Evolutionary conservation across 495 filamentous ascomycete species (phyloP).

Genomic region (Recurvomyces mirabilis): DNA sequence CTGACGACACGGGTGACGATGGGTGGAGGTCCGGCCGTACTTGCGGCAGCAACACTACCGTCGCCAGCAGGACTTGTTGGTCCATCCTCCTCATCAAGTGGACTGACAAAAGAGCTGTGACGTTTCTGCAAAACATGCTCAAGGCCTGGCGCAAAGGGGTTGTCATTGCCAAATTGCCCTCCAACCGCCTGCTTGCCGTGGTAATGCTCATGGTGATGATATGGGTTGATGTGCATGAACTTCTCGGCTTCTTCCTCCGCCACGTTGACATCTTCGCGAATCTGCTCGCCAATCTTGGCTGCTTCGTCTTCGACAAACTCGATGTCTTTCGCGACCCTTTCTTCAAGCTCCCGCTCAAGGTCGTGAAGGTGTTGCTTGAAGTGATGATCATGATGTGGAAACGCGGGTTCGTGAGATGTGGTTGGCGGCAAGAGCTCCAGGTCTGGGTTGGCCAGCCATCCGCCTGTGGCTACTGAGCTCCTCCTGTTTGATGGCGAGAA

Average conservation of each 20-base stretch:
- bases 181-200: not conserved
- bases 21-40: too few relatives aligned
- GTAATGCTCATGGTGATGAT: not conserved
- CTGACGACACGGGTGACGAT: not conserved
- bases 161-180: constrained; percentile 3
- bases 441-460: constrained; percentile 23
- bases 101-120: not conserved
- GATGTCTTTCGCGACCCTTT: constrained; percentile 1
- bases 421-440: constrained; percentile 22
- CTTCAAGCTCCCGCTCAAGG: constrained; percentile 10
- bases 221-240: not conserved
- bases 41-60: too few relatives aligned
- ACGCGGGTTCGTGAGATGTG: constrained; percentile 1
- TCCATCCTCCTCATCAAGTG: not conserved
- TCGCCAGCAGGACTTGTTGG: too few relatives aligned
- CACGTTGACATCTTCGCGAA: constrained; percentile 4
- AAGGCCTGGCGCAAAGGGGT: constrained; percentile 2
- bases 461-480: constrained; percentile 18
- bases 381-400: constrained; percentile 9
- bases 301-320: constrained; percentile 9
- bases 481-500: constrained; percentile 12
- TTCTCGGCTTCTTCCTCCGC: constrained; percentile 12
- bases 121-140: not conserved
- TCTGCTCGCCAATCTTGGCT: constrained; percentile 4
- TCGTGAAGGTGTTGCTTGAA: constrained; percentile 9